phyloP scores from a whole-genome alignment of 2,329 filamentous ascomycete species.

The Aspergillus candidus region DNA sequence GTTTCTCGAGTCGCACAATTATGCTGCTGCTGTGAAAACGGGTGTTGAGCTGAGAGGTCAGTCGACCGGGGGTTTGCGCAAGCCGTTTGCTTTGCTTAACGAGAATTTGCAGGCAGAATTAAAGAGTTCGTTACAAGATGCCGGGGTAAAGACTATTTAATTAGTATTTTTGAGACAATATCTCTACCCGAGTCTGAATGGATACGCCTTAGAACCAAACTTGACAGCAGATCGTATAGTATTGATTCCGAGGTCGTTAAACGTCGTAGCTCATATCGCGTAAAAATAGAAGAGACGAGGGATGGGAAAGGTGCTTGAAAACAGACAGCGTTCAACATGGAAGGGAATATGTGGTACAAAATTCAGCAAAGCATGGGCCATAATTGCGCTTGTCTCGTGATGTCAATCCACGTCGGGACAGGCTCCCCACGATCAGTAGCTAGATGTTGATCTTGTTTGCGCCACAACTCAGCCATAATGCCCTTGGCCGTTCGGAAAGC shows the following conservation, averaged over 20 bases:
- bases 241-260: too few species aligned
- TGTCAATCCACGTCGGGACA: constrained; percentile 26
- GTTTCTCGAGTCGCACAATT: constrained; percentile 46
- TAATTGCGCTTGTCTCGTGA: constrained; percentile 17
- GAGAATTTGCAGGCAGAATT: constrained; percentile 31
- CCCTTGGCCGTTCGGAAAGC: constrained; percentile 20
- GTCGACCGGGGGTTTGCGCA: constrained; percentile 44
- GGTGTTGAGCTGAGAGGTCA: constrained; percentile 45
- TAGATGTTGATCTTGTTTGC: constrained; percentile 22
- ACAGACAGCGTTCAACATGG: not conserved
- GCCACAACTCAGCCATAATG: constrained; percentile 26
- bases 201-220: too few species aligned
- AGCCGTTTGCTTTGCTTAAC: constrained; percentile 42
- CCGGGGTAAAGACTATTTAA: constrained; percentile 33
- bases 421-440: constrained; percentile 15
- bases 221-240: too few species aligned
- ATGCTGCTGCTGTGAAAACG: constrained; percentile 45
- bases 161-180: not conserved
- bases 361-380: constrained; percentile 27
- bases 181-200: not conserved
- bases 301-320: not conserved
- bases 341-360: not conserved
- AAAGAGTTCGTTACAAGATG: constrained; percentile 32
- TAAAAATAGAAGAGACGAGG: not conserved
- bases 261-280: not conserved